phyloP scores from a whole-genome alignment of 345 rosid species.

The Cardamine chenopodiifolia region DNA sequence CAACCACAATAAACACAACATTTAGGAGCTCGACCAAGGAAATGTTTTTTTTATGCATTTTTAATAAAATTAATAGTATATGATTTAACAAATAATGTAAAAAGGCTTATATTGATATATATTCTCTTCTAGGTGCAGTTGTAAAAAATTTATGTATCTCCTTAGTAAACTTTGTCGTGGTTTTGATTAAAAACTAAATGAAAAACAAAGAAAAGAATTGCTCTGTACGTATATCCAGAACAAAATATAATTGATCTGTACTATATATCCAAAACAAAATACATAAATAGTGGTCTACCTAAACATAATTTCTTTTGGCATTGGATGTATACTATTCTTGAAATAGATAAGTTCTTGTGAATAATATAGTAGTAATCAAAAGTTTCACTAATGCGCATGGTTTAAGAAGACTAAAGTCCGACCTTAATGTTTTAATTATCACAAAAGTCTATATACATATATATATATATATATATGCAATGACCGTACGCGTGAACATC shows the following conservation, averaged over 20 bases:
- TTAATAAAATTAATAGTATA: too few species aligned
- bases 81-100: not conserved
- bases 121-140: too few species aligned
- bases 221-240: not conserved
- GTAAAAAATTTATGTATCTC: not conserved
- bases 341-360: not conserved
- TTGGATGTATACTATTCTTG: not conserved
- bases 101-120: too few species aligned
- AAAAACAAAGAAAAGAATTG: not conserved
- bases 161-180: not conserved
- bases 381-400: not conserved
- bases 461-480: not conserved
- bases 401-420: not conserved
- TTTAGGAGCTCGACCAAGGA: not conserved
- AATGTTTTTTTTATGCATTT: not conserved
- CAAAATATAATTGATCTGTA: not conserved
- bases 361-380: not conserved
- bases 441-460: not conserved
- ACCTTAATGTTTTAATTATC: not conserved
- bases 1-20: not conserved
- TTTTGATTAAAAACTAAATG: not conserved
- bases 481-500: conserved; percentile 9
- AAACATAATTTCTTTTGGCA: not conserved
- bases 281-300: not conserved
- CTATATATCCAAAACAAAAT: not conserved